Evolutionary conservation across 345 rosid species (phyloP).

Genomic region (Sonneratia caseolaris): DNA sequence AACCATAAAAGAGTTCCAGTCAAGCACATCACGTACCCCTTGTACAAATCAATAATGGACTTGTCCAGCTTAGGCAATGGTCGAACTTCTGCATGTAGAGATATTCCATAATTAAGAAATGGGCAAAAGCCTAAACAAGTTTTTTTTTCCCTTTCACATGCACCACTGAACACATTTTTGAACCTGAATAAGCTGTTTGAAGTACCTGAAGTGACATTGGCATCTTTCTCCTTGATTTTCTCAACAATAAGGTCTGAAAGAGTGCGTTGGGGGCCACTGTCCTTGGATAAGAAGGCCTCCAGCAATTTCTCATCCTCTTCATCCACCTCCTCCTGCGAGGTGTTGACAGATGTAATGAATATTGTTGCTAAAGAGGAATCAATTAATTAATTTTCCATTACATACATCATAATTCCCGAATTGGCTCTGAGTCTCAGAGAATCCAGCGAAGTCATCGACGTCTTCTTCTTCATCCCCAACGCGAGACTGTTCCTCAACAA

Average conservation of each 20-base stretch:
- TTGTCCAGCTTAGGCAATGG: conserved; percentile 63
- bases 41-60: conserved; percentile 52
- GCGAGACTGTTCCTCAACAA: conserved; percentile 26
- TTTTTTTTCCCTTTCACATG: not conserved
- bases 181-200: not conserved
- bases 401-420: conserved; percentile 47
- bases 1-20: not conserved
- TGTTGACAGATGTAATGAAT: not conserved
- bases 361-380: not conserved
- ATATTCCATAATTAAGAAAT: not conserved
- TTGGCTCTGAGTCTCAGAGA: conserved; percentile 48
- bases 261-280: conserved; percentile 54
- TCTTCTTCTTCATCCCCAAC: conserved; percentile 36
- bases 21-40: conserved; percentile 35
- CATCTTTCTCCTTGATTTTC: conserved; percentile 53
- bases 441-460: conserved; percentile 53
- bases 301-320: conserved; percentile 78
- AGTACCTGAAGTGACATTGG: conserved; percentile 54
- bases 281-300: conserved; percentile 66
- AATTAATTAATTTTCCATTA: not conserved
- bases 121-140: too few relatives aligned
- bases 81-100: conserved; percentile 42
- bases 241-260: conserved; percentile 70
- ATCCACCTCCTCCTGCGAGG: conserved; percentile 51
- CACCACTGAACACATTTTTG: not conserved